phyloP scores from a whole-genome alignment of 768 basidiomycete genomes.

The Scleroderma bovista region DNA sequence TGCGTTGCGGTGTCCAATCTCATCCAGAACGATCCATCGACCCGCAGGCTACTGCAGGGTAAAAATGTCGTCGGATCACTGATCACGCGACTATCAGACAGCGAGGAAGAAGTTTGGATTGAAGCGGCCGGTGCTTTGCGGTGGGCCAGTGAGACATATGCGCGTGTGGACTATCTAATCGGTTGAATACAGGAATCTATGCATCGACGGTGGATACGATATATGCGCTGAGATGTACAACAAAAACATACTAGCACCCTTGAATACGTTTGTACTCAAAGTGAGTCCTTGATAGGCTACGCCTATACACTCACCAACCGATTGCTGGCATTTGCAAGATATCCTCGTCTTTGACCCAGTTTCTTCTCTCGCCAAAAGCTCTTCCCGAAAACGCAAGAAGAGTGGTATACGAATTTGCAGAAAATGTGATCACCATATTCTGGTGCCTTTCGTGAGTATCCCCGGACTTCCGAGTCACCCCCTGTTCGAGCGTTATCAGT shows the following conservation, averaged over 20 bases:
- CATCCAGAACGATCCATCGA: conserved; percentile 93
- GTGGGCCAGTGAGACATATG: conserved; percentile 37
- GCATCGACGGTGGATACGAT: conserved; percentile 92
- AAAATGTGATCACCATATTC: conserved; percentile 86
- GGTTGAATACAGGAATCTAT: conserved; percentile 64
- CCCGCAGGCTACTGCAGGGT: conserved; percentile 81
- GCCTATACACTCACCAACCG: neutral
- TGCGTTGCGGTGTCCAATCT: conserved; percentile 95
- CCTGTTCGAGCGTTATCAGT: conserved; percentile 35
- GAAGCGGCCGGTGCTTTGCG: conserved; percentile 87
- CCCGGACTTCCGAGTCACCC: neutral
- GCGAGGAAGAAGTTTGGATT: conserved; percentile 84
- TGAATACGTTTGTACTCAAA: conserved; percentile 74
- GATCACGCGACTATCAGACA: conserved; percentile 83
- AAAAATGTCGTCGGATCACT: conserved; percentile 85
- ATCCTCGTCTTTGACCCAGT: conserved; percentile 63
- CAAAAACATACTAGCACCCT: conserved; percentile 80
- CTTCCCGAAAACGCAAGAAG: conserved; percentile 66
- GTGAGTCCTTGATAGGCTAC: conserved; percentile 33
- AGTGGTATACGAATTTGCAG: conserved; percentile 81
- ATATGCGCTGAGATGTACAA: conserved; percentile 98
- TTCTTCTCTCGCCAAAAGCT: conserved; percentile 53
- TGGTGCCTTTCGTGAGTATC: conserved; percentile 93
- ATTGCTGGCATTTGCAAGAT: conserved; percentile 43
- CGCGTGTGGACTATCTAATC: neutral